Evolutionary conservation across 1,284 basidiomycete species (phyloP).

Genomic region (Vanrija pseudolonga): DNA sequence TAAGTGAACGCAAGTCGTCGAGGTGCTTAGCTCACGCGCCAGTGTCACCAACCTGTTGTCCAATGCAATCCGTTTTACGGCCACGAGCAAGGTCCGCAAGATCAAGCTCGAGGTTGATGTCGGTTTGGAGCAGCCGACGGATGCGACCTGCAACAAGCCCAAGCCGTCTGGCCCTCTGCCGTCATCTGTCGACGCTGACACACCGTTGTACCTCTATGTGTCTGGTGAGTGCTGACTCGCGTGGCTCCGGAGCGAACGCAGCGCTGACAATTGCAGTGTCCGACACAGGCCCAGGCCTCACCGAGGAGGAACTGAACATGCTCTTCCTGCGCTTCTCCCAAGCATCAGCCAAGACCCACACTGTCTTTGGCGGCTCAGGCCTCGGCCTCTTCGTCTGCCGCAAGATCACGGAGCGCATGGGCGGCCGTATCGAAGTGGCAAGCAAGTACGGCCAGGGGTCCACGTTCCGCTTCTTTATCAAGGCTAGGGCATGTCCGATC

Average conservation of each 20-base stretch:
- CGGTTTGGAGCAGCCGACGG: neutral
- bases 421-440: conserved; percentile 27
- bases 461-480: conserved; percentile 49
- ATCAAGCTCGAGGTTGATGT: conserved; percentile 11
- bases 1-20: neutral
- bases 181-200: neutral
- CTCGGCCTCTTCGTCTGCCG: conserved; percentile 33
- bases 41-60: conserved; percentile 27
- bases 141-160: conserved; percentile 17
- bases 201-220: conserved; percentile 17
- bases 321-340: conserved; percentile 33
- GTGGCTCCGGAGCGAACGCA: too few relatives aligned
- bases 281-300: conserved; percentile 33
- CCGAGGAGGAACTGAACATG: conserved; percentile 17
- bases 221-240: neutral
- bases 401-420: conserved; percentile 26
- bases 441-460: conserved; percentile 24
- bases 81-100: conserved; percentile 1
- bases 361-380: conserved; percentile 31
- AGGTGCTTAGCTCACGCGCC: neutral
- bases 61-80: conserved; percentile 27
- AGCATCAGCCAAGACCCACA: conserved; percentile 24
- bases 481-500: conserved; percentile 3
- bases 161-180: neutral
- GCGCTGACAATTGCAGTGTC: neutral